A percentile compares a stretch with the other conserved stretches of the same genome.
Conservation (phyloP, 1,284 basidiomycete genomes). For the Malassezia slooffiae region DNA sequence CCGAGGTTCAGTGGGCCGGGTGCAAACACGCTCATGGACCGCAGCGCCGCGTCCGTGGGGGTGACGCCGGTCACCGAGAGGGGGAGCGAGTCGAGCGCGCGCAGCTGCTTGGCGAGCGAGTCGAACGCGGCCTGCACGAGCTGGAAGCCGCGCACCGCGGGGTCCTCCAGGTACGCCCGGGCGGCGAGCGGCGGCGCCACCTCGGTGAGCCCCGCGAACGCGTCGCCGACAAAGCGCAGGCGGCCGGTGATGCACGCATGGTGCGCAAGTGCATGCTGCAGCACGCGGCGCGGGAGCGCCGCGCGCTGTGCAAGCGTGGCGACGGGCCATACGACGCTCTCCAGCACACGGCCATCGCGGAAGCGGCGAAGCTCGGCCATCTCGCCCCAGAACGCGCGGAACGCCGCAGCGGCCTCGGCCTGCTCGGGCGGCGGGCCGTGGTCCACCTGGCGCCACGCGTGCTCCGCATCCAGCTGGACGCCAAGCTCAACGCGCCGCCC, state of each 20-base stretch:
- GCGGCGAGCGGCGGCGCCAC: constrained; percentile 29
- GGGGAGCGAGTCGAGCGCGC: constrained; percentile 63
- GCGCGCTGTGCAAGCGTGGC: constrained; percentile 50
- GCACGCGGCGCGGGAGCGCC: constrained; percentile 65
- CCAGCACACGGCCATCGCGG: constrained; percentile 83
- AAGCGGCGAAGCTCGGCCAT: constrained; percentile 90
- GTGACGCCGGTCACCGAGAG: constrained; percentile 64
- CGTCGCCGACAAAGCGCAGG: constrained; percentile 52
- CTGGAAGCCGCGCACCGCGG: constrained; percentile 54
- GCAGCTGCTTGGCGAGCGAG: constrained; percentile 63
- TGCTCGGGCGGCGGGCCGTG: constrained; percentile 52
- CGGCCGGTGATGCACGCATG: constrained; percentile 61
- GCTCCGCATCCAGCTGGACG: constrained; percentile 24
- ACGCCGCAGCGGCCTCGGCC: constrained; percentile 51
- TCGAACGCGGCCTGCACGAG: constrained; percentile 71
- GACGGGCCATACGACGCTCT: constrained; percentile 79
- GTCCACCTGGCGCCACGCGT: constrained; percentile 42
- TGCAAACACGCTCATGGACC: constrained; percentile 70
- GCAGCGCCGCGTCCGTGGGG: constrained; percentile 60
- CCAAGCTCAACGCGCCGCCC: constrained; percentile 21
- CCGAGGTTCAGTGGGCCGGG: constrained; percentile 53
- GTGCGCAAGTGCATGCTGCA: constrained; percentile 60
- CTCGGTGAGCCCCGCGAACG: constrained; percentile 60
- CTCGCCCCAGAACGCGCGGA: constrained; percentile 79
- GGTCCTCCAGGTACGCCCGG: constrained; percentile 44